Evolutionary conservation across 2,329 filamentous ascomycete genomes (phyloP).

Genomic region (Akanthomyces lecanii): DNA sequence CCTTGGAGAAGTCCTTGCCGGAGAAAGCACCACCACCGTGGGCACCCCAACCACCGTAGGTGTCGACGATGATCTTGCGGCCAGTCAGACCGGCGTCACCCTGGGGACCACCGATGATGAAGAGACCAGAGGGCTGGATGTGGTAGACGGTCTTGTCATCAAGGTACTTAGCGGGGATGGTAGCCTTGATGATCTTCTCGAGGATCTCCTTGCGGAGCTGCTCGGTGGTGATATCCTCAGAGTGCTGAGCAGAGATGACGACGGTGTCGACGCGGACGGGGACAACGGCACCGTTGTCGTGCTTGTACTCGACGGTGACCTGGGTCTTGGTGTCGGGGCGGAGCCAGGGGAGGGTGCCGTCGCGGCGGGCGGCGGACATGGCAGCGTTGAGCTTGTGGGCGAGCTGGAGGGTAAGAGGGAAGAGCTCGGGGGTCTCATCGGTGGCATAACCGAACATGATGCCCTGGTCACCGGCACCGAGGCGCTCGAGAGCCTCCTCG

Average conservation of each 20-base stretch:
- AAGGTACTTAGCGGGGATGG: slow-evolving; percentile 88
- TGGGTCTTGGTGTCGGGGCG: slow-evolving; percentile 99
- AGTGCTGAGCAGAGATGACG: slow-evolving; percentile 94
- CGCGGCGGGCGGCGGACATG: slow-evolving; percentile 84
- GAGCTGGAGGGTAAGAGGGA: slow-evolving; percentile 89
- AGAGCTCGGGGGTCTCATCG: slow-evolving; percentile 95
- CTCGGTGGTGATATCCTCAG: slow-evolving; percentile 82
- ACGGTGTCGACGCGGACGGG: slow-evolving; percentile 93
- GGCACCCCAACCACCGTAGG: slow-evolving; percentile 99
- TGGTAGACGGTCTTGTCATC: slow-evolving; percentile 95
- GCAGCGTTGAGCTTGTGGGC: slow-evolving; percentile 96
- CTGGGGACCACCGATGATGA: slow-evolving; percentile 98
- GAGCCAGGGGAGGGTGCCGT: slow-evolving; percentile 88
- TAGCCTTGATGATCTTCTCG: slow-evolving; percentile 95
- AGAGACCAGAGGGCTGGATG: slow-evolving; percentile 96
- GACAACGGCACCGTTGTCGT: slow-evolving; percentile 90
- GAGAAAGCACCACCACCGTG: slow-evolving; percentile 99
- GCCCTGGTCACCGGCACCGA: slow-evolving; percentile 98
- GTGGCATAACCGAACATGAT: slow-evolving; percentile 99
- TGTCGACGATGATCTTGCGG: slow-evolving; percentile 99
- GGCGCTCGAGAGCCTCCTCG: slow-evolving; percentile 93
- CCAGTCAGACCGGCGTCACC: slow-evolving; percentile 98
- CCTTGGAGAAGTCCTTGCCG: slow-evolving; percentile 99
- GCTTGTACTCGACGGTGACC: slow-evolving; percentile 97
- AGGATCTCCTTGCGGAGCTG: slow-evolving; percentile 88